Base-by-base conservation (phyloP, 2,329 filamentous ascomycete species). In the Xylaria sp. region DNA sequence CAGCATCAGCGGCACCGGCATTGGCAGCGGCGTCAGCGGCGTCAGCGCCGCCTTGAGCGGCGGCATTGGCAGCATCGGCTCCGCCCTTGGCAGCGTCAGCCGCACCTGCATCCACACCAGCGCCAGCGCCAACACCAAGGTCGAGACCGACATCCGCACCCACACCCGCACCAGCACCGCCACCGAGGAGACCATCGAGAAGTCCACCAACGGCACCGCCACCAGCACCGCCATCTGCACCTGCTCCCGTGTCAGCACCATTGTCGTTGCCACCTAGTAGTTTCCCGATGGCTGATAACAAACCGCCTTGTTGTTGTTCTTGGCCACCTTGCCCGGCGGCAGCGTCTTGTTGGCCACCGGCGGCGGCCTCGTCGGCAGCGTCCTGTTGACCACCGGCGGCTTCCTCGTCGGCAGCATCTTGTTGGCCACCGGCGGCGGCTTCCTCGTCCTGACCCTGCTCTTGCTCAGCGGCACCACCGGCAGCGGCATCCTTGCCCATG, bases 1-100 rank as follows among this genome's bases (percentile, higher is more conserved):
- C 54, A 2, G 50, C 50, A 21, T 38, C 49, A 42, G 22, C 54
- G 2, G 50, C 50, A 21, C 43, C 49, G 38, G 22, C 38, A 22
- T 46, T 16, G 20, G 21, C 24, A 26, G 6, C 24, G 6, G 24
- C 24, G 24, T 11, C 24, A 26, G 11, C 24, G 11, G 5, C 24
- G 24, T 13, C 41, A 24, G 45, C 45, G 16, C 22, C 39, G 26
- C 11, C 44, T n/a, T 11, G 39, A 17, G 21, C 46, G 16, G n/a
- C 39, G 7, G 18, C 19, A 13, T 38, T 21, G n/a, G 19, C 20
- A 34, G 19, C 44, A 22, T 11, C 46, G 22, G 21, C 46, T 16
- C 20, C 39, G 7, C 13, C 19, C 4, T 38, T 21, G n/a, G 19
- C 20, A 34, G 8, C 29, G 29, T 7, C 29, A 34, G 24, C 24